Evolutionary conservation across 1,284 basidiomycete species (phyloP).

Genomic region (Moniliophthora roreri): DNA sequence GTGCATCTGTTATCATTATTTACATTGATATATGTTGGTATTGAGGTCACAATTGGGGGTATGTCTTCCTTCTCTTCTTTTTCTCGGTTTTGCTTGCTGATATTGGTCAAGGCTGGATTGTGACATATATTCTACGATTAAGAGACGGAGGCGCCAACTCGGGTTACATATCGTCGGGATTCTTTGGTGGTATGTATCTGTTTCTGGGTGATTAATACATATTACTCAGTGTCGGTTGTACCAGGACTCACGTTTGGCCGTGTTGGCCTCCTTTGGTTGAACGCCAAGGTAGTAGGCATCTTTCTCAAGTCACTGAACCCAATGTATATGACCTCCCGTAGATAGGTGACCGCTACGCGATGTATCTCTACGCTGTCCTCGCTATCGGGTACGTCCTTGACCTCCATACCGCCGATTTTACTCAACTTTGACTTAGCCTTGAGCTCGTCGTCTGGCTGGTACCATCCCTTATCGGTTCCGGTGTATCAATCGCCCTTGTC

Average conservation of each 20-base stretch:
- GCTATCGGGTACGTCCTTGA: slow-evolving; percentile 22
- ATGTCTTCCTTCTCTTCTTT: neutral
- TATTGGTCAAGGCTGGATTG: slow-evolving; percentile 51
- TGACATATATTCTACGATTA: slow-evolving; percentile 53
- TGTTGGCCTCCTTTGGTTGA: neutral
- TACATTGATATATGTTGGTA: slow-evolving; percentile 66
- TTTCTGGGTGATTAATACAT: neutral
- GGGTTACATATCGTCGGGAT: slow-evolving; percentile 54
- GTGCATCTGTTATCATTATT: slow-evolving; percentile 64
- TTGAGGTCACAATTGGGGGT: slow-evolving; percentile 68
- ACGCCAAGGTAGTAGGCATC: neutral
- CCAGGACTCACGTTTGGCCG: neutral
- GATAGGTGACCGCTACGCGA: slow-evolving; percentile 28
- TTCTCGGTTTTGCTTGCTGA: neutral
- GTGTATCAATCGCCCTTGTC: slow-evolving; percentile 40
- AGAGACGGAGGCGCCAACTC: slow-evolving; percentile 45
- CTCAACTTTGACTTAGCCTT: slow-evolving; percentile 8
- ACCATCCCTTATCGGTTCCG: slow-evolving; percentile 17
- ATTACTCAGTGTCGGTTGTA: no score
- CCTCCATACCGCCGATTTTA: no score
- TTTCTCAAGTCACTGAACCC: no score
- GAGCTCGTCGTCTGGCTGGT: slow-evolving; percentile 22
- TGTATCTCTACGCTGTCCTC: slow-evolving; percentile 25
- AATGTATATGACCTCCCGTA: slow-evolving; percentile 4
- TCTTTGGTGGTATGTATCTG: slow-evolving; percentile 42